Evolutionary conservation across 768 basidiomycete species (phyloP).

Genomic region (Mycena chlorophos): DNA sequence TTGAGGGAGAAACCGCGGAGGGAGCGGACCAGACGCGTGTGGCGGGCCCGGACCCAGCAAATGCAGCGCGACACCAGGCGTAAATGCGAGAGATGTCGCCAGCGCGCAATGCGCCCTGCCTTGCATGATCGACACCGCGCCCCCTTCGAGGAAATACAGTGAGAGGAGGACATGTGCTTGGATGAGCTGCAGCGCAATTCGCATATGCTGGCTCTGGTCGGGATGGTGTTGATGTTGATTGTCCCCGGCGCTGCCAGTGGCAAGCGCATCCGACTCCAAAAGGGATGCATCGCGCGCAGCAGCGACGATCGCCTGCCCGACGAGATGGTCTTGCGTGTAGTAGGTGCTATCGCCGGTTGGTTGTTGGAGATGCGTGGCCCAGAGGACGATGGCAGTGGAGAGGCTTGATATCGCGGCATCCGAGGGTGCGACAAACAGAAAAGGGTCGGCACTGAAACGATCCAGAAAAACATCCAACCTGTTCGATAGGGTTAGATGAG

Average conservation of each 20-base stretch:
- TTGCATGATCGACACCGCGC: not conserved
- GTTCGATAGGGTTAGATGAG: too few species aligned
- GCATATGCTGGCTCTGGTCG: too few species aligned
- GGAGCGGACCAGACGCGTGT: not conserved
- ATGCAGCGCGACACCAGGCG: slow-evolving; percentile 10
- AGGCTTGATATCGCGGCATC: not conserved
- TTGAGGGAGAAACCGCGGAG: not conserved
- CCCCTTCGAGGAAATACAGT: slow-evolving; percentile 17
- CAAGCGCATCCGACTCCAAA: too few species aligned
- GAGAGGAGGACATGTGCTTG: slow-evolving; percentile 13
- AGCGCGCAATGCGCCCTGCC: slow-evolving; percentile 5
- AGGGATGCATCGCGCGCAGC: not conserved
- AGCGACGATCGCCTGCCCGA: not conserved
- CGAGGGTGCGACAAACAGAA: not conserved
- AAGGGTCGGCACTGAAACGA: not conserved
- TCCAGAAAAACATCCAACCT: too few species aligned
- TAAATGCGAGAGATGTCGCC: slow-evolving; percentile 14
- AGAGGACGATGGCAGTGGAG: slow-evolving; percentile 9
- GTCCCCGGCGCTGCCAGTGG: too few species aligned
- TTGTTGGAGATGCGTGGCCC: slow-evolving; percentile 12
- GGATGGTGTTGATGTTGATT: not conserved
- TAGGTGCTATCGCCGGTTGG: not conserved
- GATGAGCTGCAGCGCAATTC: slow-evolving; percentile 4
- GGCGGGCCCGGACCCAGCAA: not conserved
- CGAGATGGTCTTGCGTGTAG: slow-evolving; percentile 1